Conservation (phyloP, 2,329 filamentous ascomycete species). For the Teratosphaeriaceae sp. region DNA sequence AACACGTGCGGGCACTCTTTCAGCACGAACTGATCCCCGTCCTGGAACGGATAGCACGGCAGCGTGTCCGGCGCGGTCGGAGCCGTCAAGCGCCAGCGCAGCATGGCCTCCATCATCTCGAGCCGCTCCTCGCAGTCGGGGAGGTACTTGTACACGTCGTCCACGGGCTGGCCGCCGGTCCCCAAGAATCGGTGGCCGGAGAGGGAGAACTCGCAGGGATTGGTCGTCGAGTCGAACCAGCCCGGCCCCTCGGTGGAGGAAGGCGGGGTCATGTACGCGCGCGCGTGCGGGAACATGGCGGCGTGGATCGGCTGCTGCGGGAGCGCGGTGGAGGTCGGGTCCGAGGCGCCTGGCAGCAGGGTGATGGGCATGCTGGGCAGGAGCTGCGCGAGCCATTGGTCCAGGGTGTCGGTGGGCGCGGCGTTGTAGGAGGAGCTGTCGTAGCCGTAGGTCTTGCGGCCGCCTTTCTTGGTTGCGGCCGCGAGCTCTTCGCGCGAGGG, state of each 20-base stretch:
- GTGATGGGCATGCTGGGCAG: conserved; percentile 85
- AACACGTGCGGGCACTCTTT: conserved; percentile 82
- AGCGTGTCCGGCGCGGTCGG: conserved; percentile 94
- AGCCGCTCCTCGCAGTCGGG: conserved; percentile 63
- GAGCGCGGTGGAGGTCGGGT: conserved; percentile 83
- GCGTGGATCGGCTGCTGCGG: conserved; percentile 91
- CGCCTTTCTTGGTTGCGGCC: conserved; percentile 39
- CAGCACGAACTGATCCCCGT: conserved; percentile 85
- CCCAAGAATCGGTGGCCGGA: conserved; percentile 85
- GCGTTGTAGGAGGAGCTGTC: conserved; percentile 85
- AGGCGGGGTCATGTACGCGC: conserved; percentile 56
- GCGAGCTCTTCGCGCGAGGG: conserved; percentile 41
- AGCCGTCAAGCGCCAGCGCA: conserved; percentile 83
- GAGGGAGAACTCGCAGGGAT: conserved; percentile 85
- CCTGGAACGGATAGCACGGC: conserved; percentile 95
- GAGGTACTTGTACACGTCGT: conserved; percentile 90
- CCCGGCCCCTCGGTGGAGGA: conserved; percentile 33
- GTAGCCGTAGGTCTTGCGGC: conserved; percentile 84
- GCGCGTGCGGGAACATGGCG: conserved; percentile 76
- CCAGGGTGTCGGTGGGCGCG: conserved; percentile 73
- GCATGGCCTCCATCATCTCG: conserved; percentile 89
- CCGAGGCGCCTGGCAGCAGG: conserved; percentile 72
- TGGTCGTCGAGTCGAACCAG: conserved; percentile 86
- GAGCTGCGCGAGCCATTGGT: conserved; percentile 72
- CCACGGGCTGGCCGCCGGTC: conserved; percentile 85